phyloP scores from a whole-genome alignment of 768 basidiomycete species.

The Butyriboletus loyo region DNA sequence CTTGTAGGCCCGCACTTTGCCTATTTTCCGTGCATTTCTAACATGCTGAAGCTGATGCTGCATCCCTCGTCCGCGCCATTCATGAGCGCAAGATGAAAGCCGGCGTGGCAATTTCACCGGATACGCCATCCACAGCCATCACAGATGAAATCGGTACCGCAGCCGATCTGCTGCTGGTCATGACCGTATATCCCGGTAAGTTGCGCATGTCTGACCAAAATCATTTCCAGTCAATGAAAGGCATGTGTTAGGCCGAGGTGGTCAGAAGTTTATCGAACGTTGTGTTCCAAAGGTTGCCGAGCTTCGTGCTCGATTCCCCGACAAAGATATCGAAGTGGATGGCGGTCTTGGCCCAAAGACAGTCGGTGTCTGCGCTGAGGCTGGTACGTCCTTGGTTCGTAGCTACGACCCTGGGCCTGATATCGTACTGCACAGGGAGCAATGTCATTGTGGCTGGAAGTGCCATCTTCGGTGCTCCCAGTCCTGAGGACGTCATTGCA shows the following conservation, averaged over 20 bases:
- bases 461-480: constrained; percentile 82
- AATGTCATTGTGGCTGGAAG: constrained; percentile 99
- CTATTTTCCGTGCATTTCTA: constrained; percentile 13
- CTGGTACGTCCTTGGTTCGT: constrained; percentile 50
- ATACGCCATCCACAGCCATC: constrained; percentile 86
- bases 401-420: background rate
- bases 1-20: constrained; percentile 49
- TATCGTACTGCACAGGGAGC: constrained; percentile 55
- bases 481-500: constrained; percentile 76
- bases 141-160: constrained; percentile 78
- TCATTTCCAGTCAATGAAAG: background rate
- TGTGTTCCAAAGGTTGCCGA: constrained; percentile 93
- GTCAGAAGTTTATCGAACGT: constrained; percentile 92
- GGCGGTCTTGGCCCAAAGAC: constrained; percentile 96
- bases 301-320: constrained; percentile 84
- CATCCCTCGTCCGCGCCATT: constrained; percentile 77
- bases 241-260: constrained; percentile 66
- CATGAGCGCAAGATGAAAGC: constrained; percentile 86
- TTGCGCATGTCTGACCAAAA: background rate
- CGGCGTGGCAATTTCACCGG: constrained; percentile 95
- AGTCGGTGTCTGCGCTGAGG: constrained; percentile 81
- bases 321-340: constrained; percentile 97
- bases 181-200: constrained; percentile 93
- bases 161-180: constrained; percentile 95
- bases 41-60: constrained; percentile 53